Evolutionary conservation across 73 alveolate genomes (phyloP).

Genomic region (Tetrahymena elliotti): DNA sequence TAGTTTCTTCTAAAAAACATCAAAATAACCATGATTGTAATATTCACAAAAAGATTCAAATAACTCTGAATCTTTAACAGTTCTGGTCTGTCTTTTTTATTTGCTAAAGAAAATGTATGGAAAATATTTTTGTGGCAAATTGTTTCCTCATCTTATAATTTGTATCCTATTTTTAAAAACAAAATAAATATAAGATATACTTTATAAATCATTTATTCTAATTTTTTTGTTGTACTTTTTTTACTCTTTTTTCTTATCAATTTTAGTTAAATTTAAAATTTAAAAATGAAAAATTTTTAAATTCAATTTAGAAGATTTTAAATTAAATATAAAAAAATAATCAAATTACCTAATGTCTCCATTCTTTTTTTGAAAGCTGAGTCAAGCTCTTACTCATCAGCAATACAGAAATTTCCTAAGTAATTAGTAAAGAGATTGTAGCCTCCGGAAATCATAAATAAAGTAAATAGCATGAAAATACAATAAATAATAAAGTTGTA

Average conservation of each 20-base stretch:
- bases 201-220: too few relatives aligned
- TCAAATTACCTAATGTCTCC: not conserved
- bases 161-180: not conserved
- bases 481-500: conserved; percentile 34
- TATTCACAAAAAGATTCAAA: conserved; percentile 7
- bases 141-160: not conserved
- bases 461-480: not conserved
- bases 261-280: too few relatives aligned
- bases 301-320: too few relatives aligned
- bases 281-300: too few relatives aligned
- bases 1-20: conserved; percentile 31
- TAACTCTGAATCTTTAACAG: not conserved
- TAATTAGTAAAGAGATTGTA: not conserved
- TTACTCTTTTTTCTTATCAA: too few relatives aligned
- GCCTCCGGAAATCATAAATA: not conserved
- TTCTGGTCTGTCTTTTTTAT: conserved; percentile 2
- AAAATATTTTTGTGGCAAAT: conserved; percentile 4
- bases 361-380: not conserved
- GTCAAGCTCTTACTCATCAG: not conserved
- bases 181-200: too few relatives aligned
- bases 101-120: conserved; percentile 6
- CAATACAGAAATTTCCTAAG: not conserved
- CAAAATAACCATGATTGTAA: conserved; percentile 8
- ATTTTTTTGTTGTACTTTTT: too few relatives aligned
- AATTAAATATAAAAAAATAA: too few relatives aligned